Conservation (phyloP, 345 rosid genomes). For the Firmiana major region DNA sequence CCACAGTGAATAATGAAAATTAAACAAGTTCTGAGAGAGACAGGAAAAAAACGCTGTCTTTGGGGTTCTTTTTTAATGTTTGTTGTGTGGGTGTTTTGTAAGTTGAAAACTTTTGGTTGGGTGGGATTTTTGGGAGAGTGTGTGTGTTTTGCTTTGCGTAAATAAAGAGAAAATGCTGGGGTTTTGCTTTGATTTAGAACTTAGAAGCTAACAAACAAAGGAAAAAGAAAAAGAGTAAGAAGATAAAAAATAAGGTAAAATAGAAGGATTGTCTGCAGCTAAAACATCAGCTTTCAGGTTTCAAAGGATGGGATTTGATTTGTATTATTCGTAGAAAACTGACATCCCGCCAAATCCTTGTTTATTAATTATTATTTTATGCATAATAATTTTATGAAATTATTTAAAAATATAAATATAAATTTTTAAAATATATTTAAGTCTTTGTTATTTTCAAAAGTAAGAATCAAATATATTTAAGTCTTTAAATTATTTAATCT, state of each 20-base stretch:
- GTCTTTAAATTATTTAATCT: too few relatives aligned
- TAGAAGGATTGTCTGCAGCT: background rate
- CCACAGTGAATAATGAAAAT: slow-evolving; percentile 5
- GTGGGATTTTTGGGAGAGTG: slow-evolving; percentile 9
- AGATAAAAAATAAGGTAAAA: slow-evolving; percentile 27
- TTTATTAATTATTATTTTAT: too few relatives aligned
- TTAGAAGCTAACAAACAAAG: background rate
- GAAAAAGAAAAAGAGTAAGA: background rate
- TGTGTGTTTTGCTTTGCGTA: slow-evolving; percentile 6
- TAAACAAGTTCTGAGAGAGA: background rate
- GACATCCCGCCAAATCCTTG: slow-evolving; percentile 67
- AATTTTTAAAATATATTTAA: too few relatives aligned
- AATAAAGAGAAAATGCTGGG: background rate
- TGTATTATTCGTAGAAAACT: slow-evolving; percentile 17
- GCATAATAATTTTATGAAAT: too few relatives aligned
- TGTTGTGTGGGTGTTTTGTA: background rate
- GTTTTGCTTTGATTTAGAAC: background rate
- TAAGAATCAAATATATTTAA: too few relatives aligned
- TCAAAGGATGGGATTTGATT: background rate
- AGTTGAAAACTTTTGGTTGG: background rate
- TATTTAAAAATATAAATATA: too few relatives aligned
- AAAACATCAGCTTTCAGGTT: slow-evolving; percentile 32
- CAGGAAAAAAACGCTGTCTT: background rate
- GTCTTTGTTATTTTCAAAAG: too few relatives aligned
- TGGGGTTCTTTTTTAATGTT: background rate